Conservation (phyloP, 2,329 filamentous ascomycete genomes). For the Rhexocercosporidium sp. region DNA sequence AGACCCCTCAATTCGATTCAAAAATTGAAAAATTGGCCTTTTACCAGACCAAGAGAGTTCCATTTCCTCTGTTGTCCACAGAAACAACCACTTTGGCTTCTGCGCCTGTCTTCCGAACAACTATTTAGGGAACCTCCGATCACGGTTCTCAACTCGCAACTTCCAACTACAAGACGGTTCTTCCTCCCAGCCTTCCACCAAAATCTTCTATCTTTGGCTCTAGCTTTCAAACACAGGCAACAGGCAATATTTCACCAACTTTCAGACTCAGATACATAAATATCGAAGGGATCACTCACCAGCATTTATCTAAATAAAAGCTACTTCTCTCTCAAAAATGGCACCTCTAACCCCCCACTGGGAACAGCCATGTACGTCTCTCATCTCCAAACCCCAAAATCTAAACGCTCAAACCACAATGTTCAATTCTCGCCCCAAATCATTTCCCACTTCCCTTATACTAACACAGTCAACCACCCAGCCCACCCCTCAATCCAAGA, state of each 20-base stretch:
- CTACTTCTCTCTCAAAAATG: constrained; percentile 42
- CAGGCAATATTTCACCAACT: not conserved
- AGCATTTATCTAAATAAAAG: not conserved
- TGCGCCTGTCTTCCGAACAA: not conserved
- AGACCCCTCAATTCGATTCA: not conserved
- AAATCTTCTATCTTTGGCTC: not conserved
- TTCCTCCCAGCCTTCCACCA: not conserved
- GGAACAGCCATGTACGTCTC: constrained; percentile 54
- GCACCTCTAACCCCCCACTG: constrained; percentile 63
- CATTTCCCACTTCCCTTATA: too few species aligned
- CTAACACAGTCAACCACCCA: not conserved
- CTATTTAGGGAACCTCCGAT: not conserved
- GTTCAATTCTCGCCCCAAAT: not conserved
- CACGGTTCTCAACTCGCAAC: too few species aligned
- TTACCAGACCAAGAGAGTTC: not conserved
- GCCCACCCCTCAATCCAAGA: constrained; percentile 62
- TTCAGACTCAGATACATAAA: not conserved
- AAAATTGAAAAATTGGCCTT: not conserved
- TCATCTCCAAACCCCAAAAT: not conserved
- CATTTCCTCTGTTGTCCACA: not conserved
- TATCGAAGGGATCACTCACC: too few species aligned
- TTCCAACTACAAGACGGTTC: not conserved
- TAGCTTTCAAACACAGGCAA: not conserved
- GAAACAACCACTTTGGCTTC: not conserved
- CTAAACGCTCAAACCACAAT: not conserved